Evolutionary conservation across 306 rosid species (phyloP), one percentile per base, ranked within the genome.

Genomic region (Inga leiocalycina): DNA sequence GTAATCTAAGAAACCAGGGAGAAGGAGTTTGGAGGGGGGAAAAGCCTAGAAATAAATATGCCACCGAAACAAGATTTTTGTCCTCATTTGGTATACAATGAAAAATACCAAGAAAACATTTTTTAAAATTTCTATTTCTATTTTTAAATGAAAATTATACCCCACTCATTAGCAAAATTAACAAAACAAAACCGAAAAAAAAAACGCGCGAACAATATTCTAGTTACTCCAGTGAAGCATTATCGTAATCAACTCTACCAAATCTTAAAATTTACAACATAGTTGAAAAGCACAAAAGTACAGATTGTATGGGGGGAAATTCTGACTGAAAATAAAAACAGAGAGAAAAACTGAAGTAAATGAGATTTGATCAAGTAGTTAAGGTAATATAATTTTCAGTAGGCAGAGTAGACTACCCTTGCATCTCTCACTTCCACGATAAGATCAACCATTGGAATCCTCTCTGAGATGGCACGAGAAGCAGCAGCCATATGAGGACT

Each of bases 351-450:
- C 35, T 22, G 20, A 71, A 71, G 56, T 75, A 4, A 62, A 17
- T 67, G 74, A 67, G 32, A 67, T n/a, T 45, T 45, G n/a, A 71
- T 44, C 20, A 44, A 41, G 35, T 12, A 34, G 22, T 5, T 72
- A 44, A 44, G 22, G 22, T 0, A 10, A 22, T 34, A 34, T 52
- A 54, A 52, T 43, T 34, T 70, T 56, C 41, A 80, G 27, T 16
- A 34, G 45, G 43, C 27, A 46, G 34, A 49, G 48, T 30, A 70
- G 61, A 20, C 4, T 78, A 93, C 97, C 94, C 94, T 88, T 65
- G 98, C 98, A 67, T 95, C 98, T 88, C 93, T 82, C 84, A 93
- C 88, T 70, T 95, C 90, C 10, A 93, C 86, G 17, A 92, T 73
- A 30, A 95, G 83, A 91, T 93, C 97, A 7, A 88, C 96, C 83